Evolutionary conservation across 1,284 basidiomycete genomes (phyloP).

Genomic region (Chalciporus sp.): DNA sequence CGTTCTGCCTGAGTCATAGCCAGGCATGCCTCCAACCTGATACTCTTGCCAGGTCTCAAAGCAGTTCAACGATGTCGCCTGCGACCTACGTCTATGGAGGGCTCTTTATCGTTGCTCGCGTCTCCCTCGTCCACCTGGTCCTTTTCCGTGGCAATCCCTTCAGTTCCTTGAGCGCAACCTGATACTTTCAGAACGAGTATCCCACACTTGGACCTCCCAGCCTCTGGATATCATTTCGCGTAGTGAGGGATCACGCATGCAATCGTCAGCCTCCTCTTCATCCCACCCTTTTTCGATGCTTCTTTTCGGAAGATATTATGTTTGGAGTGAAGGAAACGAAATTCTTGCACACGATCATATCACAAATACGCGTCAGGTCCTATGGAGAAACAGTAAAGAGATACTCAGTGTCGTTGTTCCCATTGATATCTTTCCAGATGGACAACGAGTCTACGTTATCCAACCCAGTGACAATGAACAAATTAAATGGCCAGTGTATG

Average conservation of each 20-base stretch:
- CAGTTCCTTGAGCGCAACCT: constrained; percentile 23
- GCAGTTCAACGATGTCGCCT: constrained; percentile 17
- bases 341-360: constrained; percentile 26
- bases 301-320: constrained; percentile 28
- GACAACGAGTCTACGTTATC: constrained; percentile 22
- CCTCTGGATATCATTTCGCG: constrained; percentile 15
- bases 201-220: constrained; percentile 26
- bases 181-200: constrained; percentile 20
- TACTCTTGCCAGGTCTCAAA: constrained; percentile 20
- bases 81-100: constrained; percentile 22
- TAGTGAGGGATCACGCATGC: constrained; percentile 22
- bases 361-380: constrained; percentile 20
- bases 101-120: constrained; percentile 16
- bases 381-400: constrained; percentile 14
- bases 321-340: constrained; percentile 26
- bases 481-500: constrained; percentile 8
- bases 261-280: constrained; percentile 9
- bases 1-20: background rate
- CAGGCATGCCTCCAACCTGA: background rate
- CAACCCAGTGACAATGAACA: constrained; percentile 16
- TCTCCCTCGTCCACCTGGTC: constrained; percentile 25
- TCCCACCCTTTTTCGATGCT: constrained; percentile 6
- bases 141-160: constrained; percentile 26
- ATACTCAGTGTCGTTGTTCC: constrained; percentile 25
- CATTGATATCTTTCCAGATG: constrained; percentile 20